phyloP scores from a whole-genome alignment of 2,329 filamentous ascomycete genomes.

The Thermothelomyces thermophilus region DNA sequence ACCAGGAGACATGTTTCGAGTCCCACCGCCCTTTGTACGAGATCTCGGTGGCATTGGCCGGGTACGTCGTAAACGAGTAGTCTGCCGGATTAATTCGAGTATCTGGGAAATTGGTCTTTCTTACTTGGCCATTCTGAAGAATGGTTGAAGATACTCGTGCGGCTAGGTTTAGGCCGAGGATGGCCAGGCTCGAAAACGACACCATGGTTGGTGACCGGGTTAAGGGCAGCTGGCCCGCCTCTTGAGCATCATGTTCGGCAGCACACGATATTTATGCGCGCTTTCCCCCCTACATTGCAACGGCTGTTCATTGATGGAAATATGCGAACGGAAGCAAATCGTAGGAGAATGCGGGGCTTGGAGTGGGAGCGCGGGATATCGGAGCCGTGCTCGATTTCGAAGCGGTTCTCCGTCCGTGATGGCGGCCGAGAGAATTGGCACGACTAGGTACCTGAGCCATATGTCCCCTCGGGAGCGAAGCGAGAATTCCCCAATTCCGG shows the following conservation, averaged over 20 bases:
- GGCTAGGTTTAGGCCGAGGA: conserved; percentile 21
- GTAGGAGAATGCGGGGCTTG: neutral
- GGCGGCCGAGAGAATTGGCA: too few species aligned
- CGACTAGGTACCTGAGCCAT: too few species aligned
- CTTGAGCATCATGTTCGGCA: neutral
- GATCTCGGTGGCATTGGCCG: conserved; percentile 45
- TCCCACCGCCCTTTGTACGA: conserved; percentile 60
- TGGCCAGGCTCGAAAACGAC: conserved; percentile 13
- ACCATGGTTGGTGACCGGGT: conserved; percentile 13
- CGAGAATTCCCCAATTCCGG: neutral
- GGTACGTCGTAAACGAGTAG: conserved; percentile 39
- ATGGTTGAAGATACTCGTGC: conserved; percentile 29
- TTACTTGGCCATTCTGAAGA: conserved; percentile 37
- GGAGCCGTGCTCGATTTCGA: neutral
- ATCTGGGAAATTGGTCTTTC: conserved; percentile 35
- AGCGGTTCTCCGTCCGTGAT: neutral
- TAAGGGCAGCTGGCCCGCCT: neutral
- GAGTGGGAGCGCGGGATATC: conserved; percentile 9
- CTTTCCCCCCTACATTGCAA: neutral
- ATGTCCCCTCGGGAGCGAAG: neutral
- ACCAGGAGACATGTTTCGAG: conserved; percentile 53
- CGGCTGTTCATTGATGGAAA: conserved; percentile 11
- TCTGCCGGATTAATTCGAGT: conserved; percentile 32
- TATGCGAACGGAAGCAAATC: neutral
- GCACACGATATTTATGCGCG: neutral